These are phyloP conservation scores for Picea sitchensis DNA, from an alignment of 75 land plant genomes.

Conservation along the genomic window DNA sequence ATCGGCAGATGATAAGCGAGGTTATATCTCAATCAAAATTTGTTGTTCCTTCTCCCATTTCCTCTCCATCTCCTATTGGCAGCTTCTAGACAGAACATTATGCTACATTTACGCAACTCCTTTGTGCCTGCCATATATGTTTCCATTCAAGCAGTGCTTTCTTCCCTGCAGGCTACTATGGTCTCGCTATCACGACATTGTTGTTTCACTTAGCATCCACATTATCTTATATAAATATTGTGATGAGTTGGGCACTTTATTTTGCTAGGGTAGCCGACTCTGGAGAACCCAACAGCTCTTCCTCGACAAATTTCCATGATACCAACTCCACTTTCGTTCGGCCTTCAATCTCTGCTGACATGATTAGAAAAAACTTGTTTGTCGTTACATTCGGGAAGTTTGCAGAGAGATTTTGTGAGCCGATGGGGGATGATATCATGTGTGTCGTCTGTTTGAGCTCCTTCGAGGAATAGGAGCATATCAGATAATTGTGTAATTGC, in stretches of 20 bases:
- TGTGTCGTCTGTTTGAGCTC: slow-evolving; percentile 40
- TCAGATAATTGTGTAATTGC: no score
- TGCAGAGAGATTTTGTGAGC: not conserved
- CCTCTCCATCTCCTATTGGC: no score
- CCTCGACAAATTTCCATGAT: slow-evolving; percentile 4
- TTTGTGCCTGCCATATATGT: no score
- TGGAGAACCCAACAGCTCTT: slow-evolving; percentile 24
- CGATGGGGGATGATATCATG: not conserved
- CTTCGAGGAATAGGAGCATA: slow-evolving; percentile 6
- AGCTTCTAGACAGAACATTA: no score
- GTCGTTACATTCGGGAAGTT: slow-evolving; percentile 19
- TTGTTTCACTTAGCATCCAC: slow-evolving; percentile 30
- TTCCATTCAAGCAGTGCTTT: no score
- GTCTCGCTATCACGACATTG: slow-evolving; percentile 36
- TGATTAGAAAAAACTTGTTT: slow-evolving; percentile 21
- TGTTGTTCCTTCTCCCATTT: no score
- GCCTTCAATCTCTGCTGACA: slow-evolving; percentile 20
- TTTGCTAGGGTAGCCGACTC: not conserved
- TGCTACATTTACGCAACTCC: no score
- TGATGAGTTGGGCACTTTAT: slow-evolving; percentile 10
- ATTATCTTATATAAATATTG: slow-evolving; percentile 19
- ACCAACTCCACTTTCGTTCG: not conserved
- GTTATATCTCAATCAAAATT: no score
- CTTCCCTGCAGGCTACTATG: slow-evolving; percentile 44
- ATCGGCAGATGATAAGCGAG: no score